phyloP scores from a whole-genome alignment of 768 basidiomycete species.

The Russula lepida region DNA sequence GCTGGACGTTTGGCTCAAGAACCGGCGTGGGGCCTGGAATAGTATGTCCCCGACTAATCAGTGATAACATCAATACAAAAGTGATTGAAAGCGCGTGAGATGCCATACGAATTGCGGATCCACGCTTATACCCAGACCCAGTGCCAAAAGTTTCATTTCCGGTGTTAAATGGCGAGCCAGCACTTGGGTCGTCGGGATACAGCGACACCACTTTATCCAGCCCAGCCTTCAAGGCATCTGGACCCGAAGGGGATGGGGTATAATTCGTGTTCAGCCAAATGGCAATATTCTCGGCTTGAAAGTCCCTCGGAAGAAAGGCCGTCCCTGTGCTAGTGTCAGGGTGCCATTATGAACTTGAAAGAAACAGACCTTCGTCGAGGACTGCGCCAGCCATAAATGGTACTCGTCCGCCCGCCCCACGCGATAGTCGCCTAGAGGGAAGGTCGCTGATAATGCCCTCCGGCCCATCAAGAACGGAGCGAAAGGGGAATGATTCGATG shows the following conservation, averaged over 20 bases:
- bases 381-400: slow-evolving; percentile 41
- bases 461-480: slow-evolving; percentile 36
- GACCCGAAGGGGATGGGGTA: slow-evolving; percentile 16
- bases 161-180: slow-evolving; percentile 40
- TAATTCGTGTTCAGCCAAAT: slow-evolving; percentile 10
- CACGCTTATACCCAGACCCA: slow-evolving; percentile 33
- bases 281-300: slow-evolving; percentile 1
- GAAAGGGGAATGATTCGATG: slow-evolving; percentile 28
- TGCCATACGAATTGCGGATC: slow-evolving; percentile 26
- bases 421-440: slow-evolving; percentile 29
- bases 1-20: slow-evolving; percentile 34
- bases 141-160: slow-evolving; percentile 39
- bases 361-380: slow-evolving; percentile 37
- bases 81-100: background rate
- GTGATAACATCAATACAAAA: background rate
- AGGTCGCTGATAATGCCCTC: slow-evolving; percentile 34
- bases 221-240: slow-evolving; percentile 16
- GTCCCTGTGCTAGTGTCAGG: slow-evolving; percentile 27
- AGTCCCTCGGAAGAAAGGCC: slow-evolving; percentile 27
- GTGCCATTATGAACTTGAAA: background rate
- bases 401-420: slow-evolving; percentile 30
- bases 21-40: slow-evolving; percentile 34
- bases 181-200: slow-evolving; percentile 36
- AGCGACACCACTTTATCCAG: slow-evolving; percentile 28
- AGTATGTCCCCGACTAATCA: slow-evolving; percentile 31